Percentiles rank a stretch among this genome's conserved stretches.
Evolutionary conservation across 2,329 filamentous ascomycete genomes (phyloP).

Genomic region (Trichoderma lentiforme): DNA sequence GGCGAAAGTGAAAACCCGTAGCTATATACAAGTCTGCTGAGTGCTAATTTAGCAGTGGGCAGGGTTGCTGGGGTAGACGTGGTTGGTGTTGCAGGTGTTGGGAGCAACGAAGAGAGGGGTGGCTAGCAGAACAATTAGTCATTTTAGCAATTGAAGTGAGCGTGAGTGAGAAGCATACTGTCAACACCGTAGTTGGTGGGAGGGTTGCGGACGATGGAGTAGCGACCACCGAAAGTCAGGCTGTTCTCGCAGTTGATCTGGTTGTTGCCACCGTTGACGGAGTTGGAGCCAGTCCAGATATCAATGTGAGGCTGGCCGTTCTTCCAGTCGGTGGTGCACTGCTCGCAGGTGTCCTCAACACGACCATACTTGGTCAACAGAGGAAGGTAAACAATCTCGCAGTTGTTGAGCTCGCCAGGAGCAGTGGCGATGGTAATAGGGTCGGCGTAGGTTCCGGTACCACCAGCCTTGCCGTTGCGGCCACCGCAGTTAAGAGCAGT

Average conservation of each 20-base stretch:
- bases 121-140: slow-evolving; percentile 1
- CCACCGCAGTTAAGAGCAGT: slow-evolving; percentile 23
- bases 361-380: slow-evolving; percentile 25
- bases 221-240: slow-evolving; percentile 22
- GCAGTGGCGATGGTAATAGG: slow-evolving; percentile 24
- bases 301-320: slow-evolving; percentile 24
- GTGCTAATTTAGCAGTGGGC: slow-evolving; percentile 21
- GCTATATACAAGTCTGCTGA: neutral
- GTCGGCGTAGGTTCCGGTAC: slow-evolving; percentile 22
- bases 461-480: slow-evolving; percentile 21
- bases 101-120: slow-evolving; percentile 23
- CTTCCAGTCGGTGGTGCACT: slow-evolving; percentile 20
- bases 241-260: slow-evolving; percentile 25
- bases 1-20: neutral
- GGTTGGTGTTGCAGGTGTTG: slow-evolving; percentile 24
- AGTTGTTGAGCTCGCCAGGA: slow-evolving; percentile 23
- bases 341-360: slow-evolving; percentile 22
- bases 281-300: slow-evolving; percentile 24
- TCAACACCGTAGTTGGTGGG: slow-evolving; percentile 24
- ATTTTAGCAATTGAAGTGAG: neutral
- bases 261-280: slow-evolving; percentile 21
- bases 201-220: slow-evolving; percentile 24
- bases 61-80: slow-evolving; percentile 25
- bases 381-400: slow-evolving; percentile 24
- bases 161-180: slow-evolving; percentile 11